phyloP scores from a whole-genome alignment of 768 basidiomycete genomes.

The Russula emetica region DNA sequence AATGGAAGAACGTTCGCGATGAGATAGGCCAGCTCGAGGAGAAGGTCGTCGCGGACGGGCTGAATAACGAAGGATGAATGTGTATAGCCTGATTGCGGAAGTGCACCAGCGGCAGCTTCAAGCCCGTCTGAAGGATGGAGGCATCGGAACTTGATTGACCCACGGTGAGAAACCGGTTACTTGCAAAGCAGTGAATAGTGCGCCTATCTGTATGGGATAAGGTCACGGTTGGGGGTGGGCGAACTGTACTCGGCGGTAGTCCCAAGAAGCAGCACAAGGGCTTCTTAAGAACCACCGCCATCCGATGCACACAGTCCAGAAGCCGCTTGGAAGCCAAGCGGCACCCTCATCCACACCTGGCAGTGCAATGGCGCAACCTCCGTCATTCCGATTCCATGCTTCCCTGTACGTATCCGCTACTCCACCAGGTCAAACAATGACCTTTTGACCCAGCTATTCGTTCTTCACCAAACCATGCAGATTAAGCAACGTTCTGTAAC shows the following conservation, averaged over 20 bases:
- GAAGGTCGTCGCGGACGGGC: conserved; percentile 15
- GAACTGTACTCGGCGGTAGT: conserved; percentile 7
- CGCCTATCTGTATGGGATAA: conserved; percentile 22
- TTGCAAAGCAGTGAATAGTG: conserved; percentile 18
- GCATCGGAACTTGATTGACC: conserved; percentile 9
- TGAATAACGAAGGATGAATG: conserved; percentile 5
- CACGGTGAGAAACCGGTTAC: conserved; percentile 13
- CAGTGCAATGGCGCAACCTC: conserved; percentile 13
- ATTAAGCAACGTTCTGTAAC: conserved; percentile 26
- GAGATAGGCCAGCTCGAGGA: conserved; percentile 18
- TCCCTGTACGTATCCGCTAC: conserved; percentile 18
- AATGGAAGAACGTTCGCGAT: conserved; percentile 9
- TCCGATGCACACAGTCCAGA: conserved; percentile 18
- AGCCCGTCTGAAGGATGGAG: conserved; percentile 4
- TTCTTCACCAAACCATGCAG: conserved; percentile 19
- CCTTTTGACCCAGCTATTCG: conserved; percentile 16
- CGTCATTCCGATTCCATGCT: conserved; percentile 12
- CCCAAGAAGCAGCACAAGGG: background rate
- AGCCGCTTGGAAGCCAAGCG: conserved; percentile 8
- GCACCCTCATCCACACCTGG: conserved; percentile 14
- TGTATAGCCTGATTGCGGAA: conserved; percentile 7
- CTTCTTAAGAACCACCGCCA: conserved; percentile 5
- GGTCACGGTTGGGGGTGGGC: conserved; percentile 24
- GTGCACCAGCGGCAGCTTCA: conserved; percentile 21
- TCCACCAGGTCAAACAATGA: conserved; percentile 6